Base-by-base conservation (phyloP, 306 rosid genomes). In the Fagus crenata region DNA sequence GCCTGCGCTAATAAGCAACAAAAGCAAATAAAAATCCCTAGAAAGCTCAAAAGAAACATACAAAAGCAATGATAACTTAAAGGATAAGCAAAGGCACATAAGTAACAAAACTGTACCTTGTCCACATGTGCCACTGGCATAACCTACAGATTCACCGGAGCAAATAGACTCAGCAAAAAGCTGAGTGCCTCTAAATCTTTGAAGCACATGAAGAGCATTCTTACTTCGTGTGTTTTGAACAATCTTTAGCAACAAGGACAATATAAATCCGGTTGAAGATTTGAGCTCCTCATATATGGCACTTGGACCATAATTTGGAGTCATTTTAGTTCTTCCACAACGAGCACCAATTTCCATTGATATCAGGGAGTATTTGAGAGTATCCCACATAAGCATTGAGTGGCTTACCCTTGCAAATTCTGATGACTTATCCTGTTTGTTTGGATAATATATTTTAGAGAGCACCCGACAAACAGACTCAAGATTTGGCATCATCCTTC, bases 271-370 rank as follows among this genome's bases (percentile, higher is more conserved):
- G 77, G 89, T 90, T 0, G 97, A 88, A 71, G 94, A 87, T 86
- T 87, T 88, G 64, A 96, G 98, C 75, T 96, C 99, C 73, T 87
- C 86, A 67, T 91, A 89, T 88, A 96, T 80, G 67, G 84, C 84
- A 85, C 80, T 79, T 63, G 89, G 89, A 78, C 89, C 75, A 86
- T 84, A 86, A 81, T 86, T 91, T 78, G 97, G 97, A 72, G 87
- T 87, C 77, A 82, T 51, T 77, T 82, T 78, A 69, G 88, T 80
- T 84, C 84, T 90, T 75, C 96, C 94, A 78, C 96, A 89, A 2
- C 96, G 91, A 56, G 98, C 86, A 80, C 95, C 97, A 83, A 89
- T 91, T 84, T 96, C 99, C 93, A 89, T 91, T 28, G 99, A 88
- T 39, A 82, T 55, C 83, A 96, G 87, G 76, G 96, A 92, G 88